Base-by-base conservation (phyloP, 2,329 filamentous ascomycete species). In the Exophiala aquamarina region DNA sequence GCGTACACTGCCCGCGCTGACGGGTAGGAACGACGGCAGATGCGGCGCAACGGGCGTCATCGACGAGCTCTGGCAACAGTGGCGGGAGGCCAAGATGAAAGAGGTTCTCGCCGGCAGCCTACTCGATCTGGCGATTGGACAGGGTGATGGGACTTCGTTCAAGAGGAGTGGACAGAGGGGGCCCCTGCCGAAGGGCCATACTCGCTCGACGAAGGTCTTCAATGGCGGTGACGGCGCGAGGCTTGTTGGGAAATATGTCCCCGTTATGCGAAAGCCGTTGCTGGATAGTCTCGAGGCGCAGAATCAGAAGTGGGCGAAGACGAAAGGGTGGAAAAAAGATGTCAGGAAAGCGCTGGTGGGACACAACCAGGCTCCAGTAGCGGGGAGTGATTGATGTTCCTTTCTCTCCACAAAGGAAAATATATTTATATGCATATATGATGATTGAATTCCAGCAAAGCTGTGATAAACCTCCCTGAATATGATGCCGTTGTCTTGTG, bases 31-130 rank as follows among this genome's bases (percentile, higher is more conserved):
- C 8, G 73, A 77, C 49, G 69, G 76, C 55, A 84, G 86, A 64
- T 84, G 82, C 60, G 86, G 85, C 1, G 65, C 76, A 41, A 73
- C 77, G 54, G 82, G 85, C 20, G 72, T 92, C 28, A 77, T 90
- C 55, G 85, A 89, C 56, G 79, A 84, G 49, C 65, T 94, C 38
- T 98, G 93, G 93, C 75, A 78, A 51, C 71, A 83, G 17, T 98
- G 93, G 92, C 81, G 88, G 50, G 81, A 83, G 62, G 76, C 80
- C 44, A 95, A 95, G 74, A 87, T 97, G 57, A 90, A 97, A 61
- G 93, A 97, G 74, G 73, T 95, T 42, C 74, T 98, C 46, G 83
- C 89, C 0, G 83, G 80, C 49, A 80, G 82, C 57, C 70, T 98
- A 41, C 72, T 97, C 50, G 81, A 87, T 60, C 68, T 84, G 39